phyloP scores from a whole-genome alignment of 257 asterid species.

The Gentiana straminea region DNA sequence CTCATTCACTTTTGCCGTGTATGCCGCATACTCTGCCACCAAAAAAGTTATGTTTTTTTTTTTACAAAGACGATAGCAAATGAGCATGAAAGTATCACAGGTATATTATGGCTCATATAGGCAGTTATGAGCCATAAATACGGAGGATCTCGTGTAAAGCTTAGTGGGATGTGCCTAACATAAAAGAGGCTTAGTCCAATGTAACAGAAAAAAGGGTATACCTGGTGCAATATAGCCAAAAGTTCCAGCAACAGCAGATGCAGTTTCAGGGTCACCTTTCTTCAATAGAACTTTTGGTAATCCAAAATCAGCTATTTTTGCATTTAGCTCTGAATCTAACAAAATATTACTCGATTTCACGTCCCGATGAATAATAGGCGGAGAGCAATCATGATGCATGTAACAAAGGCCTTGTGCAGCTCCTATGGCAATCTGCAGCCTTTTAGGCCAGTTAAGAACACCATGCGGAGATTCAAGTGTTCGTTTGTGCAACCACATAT shows the following conservation, averaged over 20 bases:
- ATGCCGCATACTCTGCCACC: constrained; percentile 56
- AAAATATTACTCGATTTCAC: constrained; percentile 34
- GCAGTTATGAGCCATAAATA: no score
- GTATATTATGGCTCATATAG: no score
- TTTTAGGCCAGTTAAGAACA: constrained; percentile 19
- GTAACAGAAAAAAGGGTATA: neutral
- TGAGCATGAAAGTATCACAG: neutral
- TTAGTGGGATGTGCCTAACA: no score
- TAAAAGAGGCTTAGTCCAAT: neutral
- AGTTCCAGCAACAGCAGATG: constrained; percentile 21
- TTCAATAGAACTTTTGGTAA: constrained; percentile 28
- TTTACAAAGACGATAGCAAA: no score
- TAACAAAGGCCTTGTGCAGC: constrained; percentile 19
- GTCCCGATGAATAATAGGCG: constrained; percentile 34
- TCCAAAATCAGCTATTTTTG: constrained; percentile 43
- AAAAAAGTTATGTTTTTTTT: no score
- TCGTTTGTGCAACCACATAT: constrained; percentile 47
- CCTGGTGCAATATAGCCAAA: constrained; percentile 28
- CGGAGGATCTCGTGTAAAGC: no score
- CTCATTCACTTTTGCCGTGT: constrained; percentile 23
- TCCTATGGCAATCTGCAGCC: constrained; percentile 21
- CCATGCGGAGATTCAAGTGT: constrained; percentile 8
- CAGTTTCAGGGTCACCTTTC: constrained; percentile 13
- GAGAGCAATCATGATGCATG: constrained; percentile 20
- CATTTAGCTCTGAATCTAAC: constrained; percentile 25